phyloP scores from a whole-genome alignment of 2,329 filamentous ascomycete species.

The Dothideomycetes sp. region DNA sequence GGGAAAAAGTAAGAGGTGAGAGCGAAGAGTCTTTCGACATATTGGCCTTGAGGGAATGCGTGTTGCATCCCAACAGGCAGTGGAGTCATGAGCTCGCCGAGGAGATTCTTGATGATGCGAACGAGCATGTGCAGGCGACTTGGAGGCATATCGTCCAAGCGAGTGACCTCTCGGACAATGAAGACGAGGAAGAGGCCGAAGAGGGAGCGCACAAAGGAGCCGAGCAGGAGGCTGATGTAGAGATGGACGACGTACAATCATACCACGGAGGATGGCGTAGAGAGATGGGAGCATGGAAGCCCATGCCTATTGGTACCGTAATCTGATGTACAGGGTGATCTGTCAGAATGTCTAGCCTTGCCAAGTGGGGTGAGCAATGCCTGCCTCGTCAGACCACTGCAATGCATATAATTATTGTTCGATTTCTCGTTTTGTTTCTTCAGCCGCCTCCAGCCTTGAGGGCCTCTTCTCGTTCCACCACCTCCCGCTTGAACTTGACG shows the following conservation, averaged over 20 bases:
- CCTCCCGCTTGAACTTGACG: slow-evolving; percentile 83
- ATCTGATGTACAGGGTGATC: background rate
- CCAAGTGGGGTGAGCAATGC: too few relatives aligned
- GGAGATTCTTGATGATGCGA: slow-evolving; percentile 6
- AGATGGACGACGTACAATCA: slow-evolving; percentile 14
- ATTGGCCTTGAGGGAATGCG: slow-evolving; percentile 22
- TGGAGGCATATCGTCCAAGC: slow-evolving; percentile 16
- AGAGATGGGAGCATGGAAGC: slow-evolving; percentile 9
- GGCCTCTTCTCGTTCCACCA: slow-evolving; percentile 75
- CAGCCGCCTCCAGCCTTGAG: slow-evolving; percentile 26
- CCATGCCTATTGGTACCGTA: slow-evolving; percentile 10
- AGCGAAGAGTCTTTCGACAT: slow-evolving; percentile 9
- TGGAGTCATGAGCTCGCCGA: slow-evolving; percentile 30
- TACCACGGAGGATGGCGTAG: slow-evolving; percentile 14
- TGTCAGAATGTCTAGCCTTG: too few relatives aligned
- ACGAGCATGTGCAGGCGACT: slow-evolving; percentile 3
- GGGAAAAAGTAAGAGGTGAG: slow-evolving; percentile 24
- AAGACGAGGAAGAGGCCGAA: background rate
- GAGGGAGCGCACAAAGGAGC: slow-evolving; percentile 17
- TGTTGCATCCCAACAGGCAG: slow-evolving; percentile 26
- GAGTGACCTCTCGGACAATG: slow-evolving; percentile 12
- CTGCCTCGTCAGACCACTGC: background rate
- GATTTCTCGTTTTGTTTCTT: background rate
- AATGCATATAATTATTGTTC: background rate
- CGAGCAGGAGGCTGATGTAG: slow-evolving; percentile 10